Conservation (phyloP, 2,329 filamentous ascomycete genomes). For the Xylaria sp. region DNA sequence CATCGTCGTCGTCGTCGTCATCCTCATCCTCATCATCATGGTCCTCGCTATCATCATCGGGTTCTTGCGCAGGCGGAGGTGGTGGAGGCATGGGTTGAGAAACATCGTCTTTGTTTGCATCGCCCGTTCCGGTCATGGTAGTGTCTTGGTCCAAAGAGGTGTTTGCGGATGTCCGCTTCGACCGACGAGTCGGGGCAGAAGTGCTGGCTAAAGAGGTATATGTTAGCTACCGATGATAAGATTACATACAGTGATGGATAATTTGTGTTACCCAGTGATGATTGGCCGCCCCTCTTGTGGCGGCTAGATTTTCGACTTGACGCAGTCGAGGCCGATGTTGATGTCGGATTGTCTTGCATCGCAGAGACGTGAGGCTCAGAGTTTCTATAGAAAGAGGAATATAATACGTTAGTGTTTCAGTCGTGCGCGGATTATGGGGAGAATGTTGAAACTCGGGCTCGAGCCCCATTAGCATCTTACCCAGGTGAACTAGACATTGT, state of each 20-base stretch:
- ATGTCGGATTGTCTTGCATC: constrained; percentile 49
- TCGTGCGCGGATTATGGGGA: constrained; percentile 23
- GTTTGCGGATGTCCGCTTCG: constrained; percentile 48
- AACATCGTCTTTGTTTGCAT: constrained; percentile 40
- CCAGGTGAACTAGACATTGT: constrained; percentile 66
- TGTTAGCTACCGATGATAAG: constrained; percentile 4
- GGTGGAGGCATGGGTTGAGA: constrained; percentile 38
- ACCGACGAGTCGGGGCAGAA: constrained; percentile 40
- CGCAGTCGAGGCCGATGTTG: constrained; percentile 48
- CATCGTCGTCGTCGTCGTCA: constrained; percentile 52
- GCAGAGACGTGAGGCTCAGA: constrained; percentile 61
- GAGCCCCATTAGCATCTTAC: constrained; percentile 41
- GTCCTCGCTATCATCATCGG: constrained; percentile 37
- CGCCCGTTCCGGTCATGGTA: constrained; percentile 65
- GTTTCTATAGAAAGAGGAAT: constrained; percentile 17
- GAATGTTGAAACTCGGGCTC: neutral
- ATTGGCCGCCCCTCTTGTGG: constrained; percentile 58
- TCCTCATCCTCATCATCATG: constrained; percentile 44
- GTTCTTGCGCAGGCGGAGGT: constrained; percentile 37
- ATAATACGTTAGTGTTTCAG: constrained; percentile 15
- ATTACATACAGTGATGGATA: neutral
- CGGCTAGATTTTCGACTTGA: constrained; percentile 69
- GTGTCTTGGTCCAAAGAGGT: constrained; percentile 54
- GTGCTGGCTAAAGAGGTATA: constrained; percentile 25
- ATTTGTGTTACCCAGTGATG: constrained; percentile 35